Evolutionary conservation across 192 early-diverging fungal genomes (phyloP).

Genomic region (Rhizophagus prolifer): DNA sequence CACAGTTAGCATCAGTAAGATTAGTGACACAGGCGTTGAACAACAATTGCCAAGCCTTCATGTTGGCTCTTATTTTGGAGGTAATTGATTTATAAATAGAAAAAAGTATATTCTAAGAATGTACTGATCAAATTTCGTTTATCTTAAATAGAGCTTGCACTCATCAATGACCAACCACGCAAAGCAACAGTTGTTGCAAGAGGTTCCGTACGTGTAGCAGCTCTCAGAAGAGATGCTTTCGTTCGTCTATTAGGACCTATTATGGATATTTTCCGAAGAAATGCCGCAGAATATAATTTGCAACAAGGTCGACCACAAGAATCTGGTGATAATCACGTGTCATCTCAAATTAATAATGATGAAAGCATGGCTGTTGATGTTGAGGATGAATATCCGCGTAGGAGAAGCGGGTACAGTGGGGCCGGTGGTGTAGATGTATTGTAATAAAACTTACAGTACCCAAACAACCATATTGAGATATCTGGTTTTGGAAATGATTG

Average conservation of each 20-base stretch:
- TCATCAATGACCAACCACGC: conserved; percentile 63
- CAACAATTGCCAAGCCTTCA: conserved; percentile 39
- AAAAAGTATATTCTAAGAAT: neutral
- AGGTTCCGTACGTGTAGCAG: conserved; percentile 61
- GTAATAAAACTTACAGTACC: conserved; percentile 19
- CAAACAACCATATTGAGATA: conserved; percentile 45
- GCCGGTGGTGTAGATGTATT: conserved; percentile 31
- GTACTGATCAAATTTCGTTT: neutral
- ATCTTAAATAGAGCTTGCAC: conserved; percentile 55
- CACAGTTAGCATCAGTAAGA: conserved; percentile 53
- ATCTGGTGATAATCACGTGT: neutral
- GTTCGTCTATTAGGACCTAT: conserved; percentile 61
- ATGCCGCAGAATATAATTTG: conserved; percentile 54
- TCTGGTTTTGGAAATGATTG: conserved; percentile 18
- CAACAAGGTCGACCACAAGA: neutral
- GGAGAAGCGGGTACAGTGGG: conserved; percentile 25
- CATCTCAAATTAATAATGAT: neutral
- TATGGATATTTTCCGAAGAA: conserved; percentile 66
- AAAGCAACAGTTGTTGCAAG: conserved; percentile 60
- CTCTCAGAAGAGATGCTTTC: conserved; percentile 66
- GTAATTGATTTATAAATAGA: conserved; percentile 35
- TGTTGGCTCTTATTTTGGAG: conserved; percentile 72
- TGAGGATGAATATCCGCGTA: neutral
- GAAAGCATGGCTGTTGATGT: conserved; percentile 20
- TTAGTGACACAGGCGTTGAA: conserved; percentile 53